These are phyloP conservation scores for Penicillium maclennaniae DNA, from an alignment of 495 filamentous ascomycete species.

Conservation along the genomic window DNA sequence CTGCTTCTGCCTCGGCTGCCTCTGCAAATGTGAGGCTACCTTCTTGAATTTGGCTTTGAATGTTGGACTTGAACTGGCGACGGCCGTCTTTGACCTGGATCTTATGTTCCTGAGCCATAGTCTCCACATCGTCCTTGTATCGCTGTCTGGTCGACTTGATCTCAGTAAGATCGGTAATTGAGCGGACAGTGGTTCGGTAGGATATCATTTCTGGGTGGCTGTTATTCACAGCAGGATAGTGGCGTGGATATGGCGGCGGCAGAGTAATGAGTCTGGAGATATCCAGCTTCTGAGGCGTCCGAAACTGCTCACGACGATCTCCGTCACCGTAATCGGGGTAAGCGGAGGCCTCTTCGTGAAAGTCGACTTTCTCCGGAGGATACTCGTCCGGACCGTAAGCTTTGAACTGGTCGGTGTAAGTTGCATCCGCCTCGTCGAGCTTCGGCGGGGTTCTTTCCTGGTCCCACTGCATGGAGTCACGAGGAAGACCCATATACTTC, in stretches of 20 bases:
- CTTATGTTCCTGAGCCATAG: slow-evolving; percentile 35
- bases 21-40: slow-evolving; percentile 76
- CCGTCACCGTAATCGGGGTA: slow-evolving; percentile 16
- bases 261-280: slow-evolving; percentile 89
- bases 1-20: slow-evolving; percentile 71
- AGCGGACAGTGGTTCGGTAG: slow-evolving; percentile 70
- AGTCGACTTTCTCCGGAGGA: slow-evolving; percentile 79
- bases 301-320: slow-evolving; percentile 10
- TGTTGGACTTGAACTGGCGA: slow-evolving; percentile 54
- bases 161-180: slow-evolving; percentile 70
- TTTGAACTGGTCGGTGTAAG: slow-evolving; percentile 29
- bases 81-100: slow-evolving; percentile 44
- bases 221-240: slow-evolving; percentile 94
- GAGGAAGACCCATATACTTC: slow-evolving; percentile 89
- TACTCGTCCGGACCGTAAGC: slow-evolving; percentile 64
- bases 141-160: slow-evolving; percentile 62
- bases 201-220: slow-evolving; percentile 82
- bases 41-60: slow-evolving; percentile 68
- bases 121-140: slow-evolving; percentile 44
- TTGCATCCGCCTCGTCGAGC: slow-evolving; percentile 24
- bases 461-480: slow-evolving; percentile 64
- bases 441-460: slow-evolving; percentile 32
- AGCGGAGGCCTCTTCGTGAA: slow-evolving; percentile 58
- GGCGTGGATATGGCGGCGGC: slow-evolving; percentile 86
- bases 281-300: slow-evolving; percentile 60